These are phyloP conservation scores for Teunomyces gatunensis DNA, from an alignment of 805 yeast genomes.

Conservation along the genomic window DNA sequence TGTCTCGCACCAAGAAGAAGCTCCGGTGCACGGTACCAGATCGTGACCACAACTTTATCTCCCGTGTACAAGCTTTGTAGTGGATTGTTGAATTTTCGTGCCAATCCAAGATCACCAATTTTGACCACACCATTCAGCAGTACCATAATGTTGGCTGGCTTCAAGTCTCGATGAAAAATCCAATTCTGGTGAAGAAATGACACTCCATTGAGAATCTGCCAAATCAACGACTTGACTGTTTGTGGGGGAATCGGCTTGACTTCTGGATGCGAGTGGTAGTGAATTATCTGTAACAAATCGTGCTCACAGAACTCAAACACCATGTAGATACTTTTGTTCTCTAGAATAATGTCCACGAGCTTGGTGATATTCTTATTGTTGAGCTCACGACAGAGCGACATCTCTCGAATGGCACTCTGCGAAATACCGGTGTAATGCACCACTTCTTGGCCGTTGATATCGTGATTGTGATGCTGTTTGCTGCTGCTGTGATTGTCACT, in stretches of 20 bases:
- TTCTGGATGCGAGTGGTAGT: conserved; percentile 90
- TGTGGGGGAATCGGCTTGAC: conserved; percentile 71
- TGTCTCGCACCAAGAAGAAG: conserved; percentile 86
- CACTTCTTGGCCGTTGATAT: conserved; percentile 75
- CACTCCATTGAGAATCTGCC: conserved; percentile 93
- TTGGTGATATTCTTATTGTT: conserved; percentile 75
- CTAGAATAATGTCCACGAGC: conserved; percentile 79
- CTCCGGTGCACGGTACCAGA: conserved; percentile 97
- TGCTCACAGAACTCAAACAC: conserved; percentile 96
- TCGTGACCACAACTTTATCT: conserved; percentile 94
- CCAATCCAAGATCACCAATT: conserved; percentile 92
- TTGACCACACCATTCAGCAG: conserved; percentile 86
- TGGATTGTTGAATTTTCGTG: conserved; percentile 83
- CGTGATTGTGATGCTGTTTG: conserved; percentile 33
- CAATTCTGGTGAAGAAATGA: conserved; percentile 91
- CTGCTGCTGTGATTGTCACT: conserved; percentile 56
- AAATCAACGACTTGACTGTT: conserved; percentile 78
- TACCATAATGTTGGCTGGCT: conserved; percentile 98
- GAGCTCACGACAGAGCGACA: conserved; percentile 90
- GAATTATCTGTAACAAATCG: conserved; percentile 90
- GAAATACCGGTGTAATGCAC: conserved; percentile 91
- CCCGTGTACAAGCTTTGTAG: conserved; percentile 85
- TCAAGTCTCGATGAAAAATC: conserved; percentile 92
- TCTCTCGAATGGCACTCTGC: conserved; percentile 93
- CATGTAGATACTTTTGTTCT: conserved; percentile 88